Evolutionary conservation across 306 rosid species (phyloP), one percentile per base, ranked within the genome.

Genomic region (Sicyos baderoa): DNA sequence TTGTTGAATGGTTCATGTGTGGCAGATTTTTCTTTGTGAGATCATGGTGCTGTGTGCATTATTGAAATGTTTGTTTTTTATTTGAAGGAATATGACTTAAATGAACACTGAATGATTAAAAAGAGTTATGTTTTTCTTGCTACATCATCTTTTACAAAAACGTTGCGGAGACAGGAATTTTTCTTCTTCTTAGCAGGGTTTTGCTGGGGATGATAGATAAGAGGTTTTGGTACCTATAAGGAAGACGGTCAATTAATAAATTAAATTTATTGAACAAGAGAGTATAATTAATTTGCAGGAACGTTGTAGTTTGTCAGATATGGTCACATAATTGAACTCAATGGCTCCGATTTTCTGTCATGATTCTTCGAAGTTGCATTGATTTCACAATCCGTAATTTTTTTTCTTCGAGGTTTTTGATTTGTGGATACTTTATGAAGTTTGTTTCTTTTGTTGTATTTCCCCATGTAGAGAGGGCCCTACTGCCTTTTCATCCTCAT

Each of bases 241-340:
- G 8, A 61, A 50, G 27, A 11, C n/a, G 19, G 14, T 16, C 35
- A 29, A 29, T 29, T 29, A 29, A 29, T 29, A 29, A 29, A 29
- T 29, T 29, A 29, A 29, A 51, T 19, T 51, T 5, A 16, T 51
- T 16, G 54, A 51, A 52, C 12, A 0, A n/a, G 61, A 22, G 61
- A 55, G 60, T 55, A 9, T 10, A 55, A 11, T 22, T 60, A 60
- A 59, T 29, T 29, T 17, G 21, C 9, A 59, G 45, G 65, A 59
- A 59, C 7, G n/a, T 59, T 59, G 65, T 32, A 59, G 45, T 59
- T 60, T 60, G 66, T 60, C 66, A 16, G 66, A 60, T 60, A n/a
- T 29, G 19, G 22, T 32, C 47, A 32, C 18, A 21, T 32, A 7
- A 60, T 15, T 27, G 9, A 40, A 59, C 44, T 42, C 65, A 27